Base-by-base conservation (phyloP, 805 yeast genomes). In the Wickerhamomyces silvicola region DNA sequence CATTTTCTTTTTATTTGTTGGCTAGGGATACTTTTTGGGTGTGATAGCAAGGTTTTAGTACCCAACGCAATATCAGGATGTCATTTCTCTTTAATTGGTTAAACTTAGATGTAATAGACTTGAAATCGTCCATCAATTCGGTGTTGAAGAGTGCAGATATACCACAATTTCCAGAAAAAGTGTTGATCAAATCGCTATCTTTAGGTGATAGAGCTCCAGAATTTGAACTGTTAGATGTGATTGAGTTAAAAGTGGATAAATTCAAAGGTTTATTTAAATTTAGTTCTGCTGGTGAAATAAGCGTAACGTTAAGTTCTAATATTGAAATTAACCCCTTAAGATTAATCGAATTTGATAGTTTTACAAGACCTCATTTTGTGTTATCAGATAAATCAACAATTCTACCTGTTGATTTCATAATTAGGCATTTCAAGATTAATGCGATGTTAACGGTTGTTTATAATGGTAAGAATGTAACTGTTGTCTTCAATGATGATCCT, bases 401-500 rank as follows among this genome's bases (percentile, higher is more conserved):
- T 1, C 20, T 51, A 10, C 56, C 56, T 5, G 52, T 51, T 15
- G 51, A 49, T 26, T 45, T 51, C 23, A 27, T 36, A 2, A 29
- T 51, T 8, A 33, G 26, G 2, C 25, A 43, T 10, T 27, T 50
- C 14, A 33, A 41, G 18, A 30, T 51, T 5, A 48, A 48, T 15
- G 38, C 46, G 2, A n/a, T 40, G 1, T 20, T 51, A 27, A 48
- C 50, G 0, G 42, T 48, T 6, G 54, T 51, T 1, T 44, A 30
- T 29, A 36, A 36, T 9, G 37, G 40, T 7, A 36, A 37, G 8
- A 41, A 37, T 11, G 25, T 51, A 24, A 45, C 48, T 3, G 37
- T 50, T 15, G 50, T 51, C 11, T 51, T 51, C 28, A 45, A 43
- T 24, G 48, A 46, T 12, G 53, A 46, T 6, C 53, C 54, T 2